Percentiles rank a stretch among this genome's conserved stretches.
Evolutionary conservation across 768 basidiomycete genomes (phyloP).

Genomic region (Chalciporus sphaerocephalus): DNA sequence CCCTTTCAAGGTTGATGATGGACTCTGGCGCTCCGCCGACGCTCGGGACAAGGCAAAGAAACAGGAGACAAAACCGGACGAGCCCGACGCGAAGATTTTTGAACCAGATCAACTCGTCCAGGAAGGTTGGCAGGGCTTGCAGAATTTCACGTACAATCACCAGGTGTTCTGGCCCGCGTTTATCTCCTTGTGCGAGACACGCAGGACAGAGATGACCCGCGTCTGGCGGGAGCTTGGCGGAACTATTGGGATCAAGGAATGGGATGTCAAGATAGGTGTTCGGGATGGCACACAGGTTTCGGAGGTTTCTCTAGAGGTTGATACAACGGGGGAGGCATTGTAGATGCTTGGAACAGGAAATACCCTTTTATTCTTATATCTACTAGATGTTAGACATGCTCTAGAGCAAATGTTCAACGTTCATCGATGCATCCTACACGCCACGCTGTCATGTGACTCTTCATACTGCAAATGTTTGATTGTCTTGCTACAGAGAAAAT

Average conservation of each 20-base stretch:
- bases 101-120: slow-evolving; percentile 64
- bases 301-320: background rate
- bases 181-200: slow-evolving; percentile 48
- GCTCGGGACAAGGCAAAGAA: slow-evolving; percentile 14
- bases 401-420: too few relatives aligned
- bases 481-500: background rate
- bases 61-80: slow-evolving; percentile 37
- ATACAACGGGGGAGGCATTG: slow-evolving; percentile 6
- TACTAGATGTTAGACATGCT: background rate
- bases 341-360: slow-evolving; percentile 4
- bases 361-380: background rate
- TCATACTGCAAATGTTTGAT: background rate
- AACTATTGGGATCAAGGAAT: slow-evolving; percentile 69
- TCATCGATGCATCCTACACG: too few relatives aligned
- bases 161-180: slow-evolving; percentile 71
- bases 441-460: too few relatives aligned
- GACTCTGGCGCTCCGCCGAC: slow-evolving; percentile 26
- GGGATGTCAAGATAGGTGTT: slow-evolving; percentile 57
- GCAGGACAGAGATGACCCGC: slow-evolving; percentile 45
- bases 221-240: slow-evolving; percentile 70
- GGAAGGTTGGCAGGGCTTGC: slow-evolving; percentile 65
- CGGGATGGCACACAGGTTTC: slow-evolving; percentile 19
- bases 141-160: slow-evolving; percentile 70
- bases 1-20: slow-evolving; percentile 35
- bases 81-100: slow-evolving; percentile 47